Conservation (phyloP, 2,329 filamentous ascomycete species). For the Fusarium piperis region DNA sequence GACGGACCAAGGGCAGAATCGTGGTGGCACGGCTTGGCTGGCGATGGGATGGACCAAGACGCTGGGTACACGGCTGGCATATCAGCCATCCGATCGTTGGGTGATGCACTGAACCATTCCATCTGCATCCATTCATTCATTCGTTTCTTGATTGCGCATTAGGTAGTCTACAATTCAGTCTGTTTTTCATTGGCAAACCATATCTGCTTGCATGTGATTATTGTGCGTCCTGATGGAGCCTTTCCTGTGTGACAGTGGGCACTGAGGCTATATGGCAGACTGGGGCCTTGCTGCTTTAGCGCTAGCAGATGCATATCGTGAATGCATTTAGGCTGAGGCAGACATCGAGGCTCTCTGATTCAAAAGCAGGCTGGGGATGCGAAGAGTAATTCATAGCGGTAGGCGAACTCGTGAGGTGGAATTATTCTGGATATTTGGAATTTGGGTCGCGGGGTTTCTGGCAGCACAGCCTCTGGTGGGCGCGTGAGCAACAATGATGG, state of each 20-base stretch:
- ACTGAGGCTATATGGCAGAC: background rate
- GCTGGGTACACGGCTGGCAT: constrained; percentile 9
- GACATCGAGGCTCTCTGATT: background rate
- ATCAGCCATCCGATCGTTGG: constrained; percentile 5
- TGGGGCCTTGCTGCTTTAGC: background rate
- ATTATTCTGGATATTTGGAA: background rate
- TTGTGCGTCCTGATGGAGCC: background rate
- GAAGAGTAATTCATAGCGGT: background rate
- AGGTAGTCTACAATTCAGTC: constrained; percentile 41
- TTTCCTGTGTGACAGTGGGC: background rate
- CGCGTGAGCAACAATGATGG: constrained; percentile 19
- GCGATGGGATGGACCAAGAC: background rate
- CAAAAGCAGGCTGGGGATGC: background rate
- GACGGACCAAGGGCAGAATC: background rate
- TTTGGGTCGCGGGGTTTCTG: background rate
- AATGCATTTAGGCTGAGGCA: background rate
- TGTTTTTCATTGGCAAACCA: constrained; percentile 24
- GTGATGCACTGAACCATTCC: constrained; percentile 8
- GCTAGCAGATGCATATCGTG: background rate
- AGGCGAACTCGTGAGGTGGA: background rate
- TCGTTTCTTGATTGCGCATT: constrained; percentile 35
- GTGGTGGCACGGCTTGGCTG: background rate
- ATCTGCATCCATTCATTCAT: constrained; percentile 20
- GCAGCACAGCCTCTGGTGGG: constrained; percentile 18
- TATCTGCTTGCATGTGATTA: background rate